Evolutionary conservation across 441 rosid species (phyloP), one percentile per base, ranked within the genome.

Genomic region (Eutrema salsugineum): DNA sequence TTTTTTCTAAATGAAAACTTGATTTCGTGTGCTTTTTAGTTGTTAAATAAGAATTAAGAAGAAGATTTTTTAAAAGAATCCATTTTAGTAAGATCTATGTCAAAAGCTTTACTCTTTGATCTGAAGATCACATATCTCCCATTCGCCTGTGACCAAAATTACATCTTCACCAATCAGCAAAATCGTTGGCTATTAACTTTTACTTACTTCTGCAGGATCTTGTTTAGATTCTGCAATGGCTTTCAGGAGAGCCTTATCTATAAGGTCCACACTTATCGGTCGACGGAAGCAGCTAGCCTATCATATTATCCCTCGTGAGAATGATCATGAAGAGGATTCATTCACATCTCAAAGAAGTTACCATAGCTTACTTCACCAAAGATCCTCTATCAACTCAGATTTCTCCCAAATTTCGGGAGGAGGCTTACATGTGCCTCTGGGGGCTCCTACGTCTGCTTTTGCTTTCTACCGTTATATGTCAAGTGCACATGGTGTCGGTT

Each of bases 391-490:
- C 59, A 72, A 55, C 56, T 81, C 84, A 1, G 57, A 53, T 61
- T 50, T 81, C 40, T 66, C 77, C 43, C 77, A 36, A 5, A 19
- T 72, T 9, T 20, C 19, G 2, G 66, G 81, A 57, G 73, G 77
- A 66, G 63, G 82, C 56, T 68, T 59, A 4, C 75, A 69, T 46
- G 55, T 77, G 9, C 69, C 77, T 64, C 68, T 78, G 48, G n/a
- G n/a, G n/a, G 50, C 66, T 32, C 81, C 88, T 0, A 58, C 84
- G 24, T 50, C 72, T 33, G 62, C 28, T 36, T 62, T 81, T 32
- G 79, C 87, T 5, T 85, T 83, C 73, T 62, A 63, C 38, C 91
- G 94, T 43, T 78, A 85, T 63, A 87, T 91, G 91, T 92, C 94
- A 1, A 83, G 88, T 8, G 49, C 80, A 0, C 77, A 65, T 62